A percentile compares a stretch with the other conserved stretches of the same genome.
Conservation (phyloP, 2,329 filamentous ascomycete species). For the Shiraia sp. region DNA sequence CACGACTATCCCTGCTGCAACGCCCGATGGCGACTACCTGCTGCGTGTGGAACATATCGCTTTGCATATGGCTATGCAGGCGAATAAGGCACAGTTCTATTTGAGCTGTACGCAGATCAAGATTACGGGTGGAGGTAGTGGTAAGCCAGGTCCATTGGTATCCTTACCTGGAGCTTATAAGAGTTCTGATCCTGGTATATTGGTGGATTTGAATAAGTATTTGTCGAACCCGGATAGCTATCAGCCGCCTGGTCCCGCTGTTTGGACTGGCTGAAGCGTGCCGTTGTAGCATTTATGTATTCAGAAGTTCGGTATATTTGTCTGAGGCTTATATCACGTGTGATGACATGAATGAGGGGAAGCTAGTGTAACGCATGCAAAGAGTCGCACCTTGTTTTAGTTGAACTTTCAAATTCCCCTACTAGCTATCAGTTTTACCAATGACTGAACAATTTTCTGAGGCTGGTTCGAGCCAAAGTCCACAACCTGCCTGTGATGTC, state of each 20-base stretch:
- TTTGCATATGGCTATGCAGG: constrained; percentile 39
- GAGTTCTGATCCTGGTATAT: constrained; percentile 29
- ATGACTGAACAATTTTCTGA: no score
- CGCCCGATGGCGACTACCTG: constrained; percentile 46
- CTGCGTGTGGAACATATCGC: constrained; percentile 46
- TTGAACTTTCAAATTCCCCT: no score
- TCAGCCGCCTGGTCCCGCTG: constrained; percentile 27
- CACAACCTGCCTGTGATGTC: no score
- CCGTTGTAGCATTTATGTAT: no score
- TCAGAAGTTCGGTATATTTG: no score
- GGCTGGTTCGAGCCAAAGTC: no score
- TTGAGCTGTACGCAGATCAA: constrained; percentile 49
- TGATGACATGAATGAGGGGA: no score
- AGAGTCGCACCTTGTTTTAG: no score
- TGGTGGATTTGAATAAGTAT: constrained; percentile 27
- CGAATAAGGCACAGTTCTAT: constrained; percentile 44
- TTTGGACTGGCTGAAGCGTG: constrained; percentile 26
- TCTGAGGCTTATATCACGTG: no score
- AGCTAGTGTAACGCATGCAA: no score
- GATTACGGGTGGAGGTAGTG: constrained; percentile 47
- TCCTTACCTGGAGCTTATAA: constrained; percentile 31
- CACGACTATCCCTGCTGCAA: constrained; percentile 40
- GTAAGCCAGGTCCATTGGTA: constrained; percentile 40
- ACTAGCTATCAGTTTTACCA: no score
- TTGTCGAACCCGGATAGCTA: constrained; percentile 19